Conservation (phyloP, 2,329 filamentous ascomycete species). For the Fonsecaea multimorphosa region DNA sequence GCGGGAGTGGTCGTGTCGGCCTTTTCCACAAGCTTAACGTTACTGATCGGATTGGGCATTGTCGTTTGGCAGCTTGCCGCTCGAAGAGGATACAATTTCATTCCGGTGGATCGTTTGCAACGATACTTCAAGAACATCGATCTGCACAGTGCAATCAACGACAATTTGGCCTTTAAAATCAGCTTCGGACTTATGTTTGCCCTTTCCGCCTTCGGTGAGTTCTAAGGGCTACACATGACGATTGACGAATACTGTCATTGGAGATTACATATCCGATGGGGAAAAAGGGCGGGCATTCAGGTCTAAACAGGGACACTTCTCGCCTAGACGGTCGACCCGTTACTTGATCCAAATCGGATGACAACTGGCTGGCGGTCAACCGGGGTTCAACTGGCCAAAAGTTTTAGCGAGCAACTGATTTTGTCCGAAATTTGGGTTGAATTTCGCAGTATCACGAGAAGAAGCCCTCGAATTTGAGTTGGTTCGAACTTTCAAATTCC, state of each 20-base stretch:
- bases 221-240: conserved; percentile 14
- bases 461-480: neutral
- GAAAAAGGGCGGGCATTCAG: neutral
- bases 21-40: conserved; percentile 52
- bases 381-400: too few species aligned
- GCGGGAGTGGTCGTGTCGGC: conserved; percentile 52
- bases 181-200: conserved; percentile 55
- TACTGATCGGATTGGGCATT: conserved; percentile 52
- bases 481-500: neutral
- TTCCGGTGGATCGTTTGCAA: conserved; percentile 51
- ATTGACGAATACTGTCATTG: neutral
- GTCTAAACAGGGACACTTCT: neutral
- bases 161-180: conserved; percentile 54
- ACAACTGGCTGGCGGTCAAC: too few species aligned
- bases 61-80: conserved; percentile 55
- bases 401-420: neutral
- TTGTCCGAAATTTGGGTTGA: neutral
- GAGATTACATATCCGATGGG: neutral
- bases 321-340: neutral
- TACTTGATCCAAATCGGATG: too few species aligned
- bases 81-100: conserved; percentile 54
- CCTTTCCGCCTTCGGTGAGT: conserved; percentile 51
- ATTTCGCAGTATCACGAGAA: neutral
- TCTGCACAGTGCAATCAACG: conserved; percentile 46
- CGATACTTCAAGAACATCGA: conserved; percentile 51